Base-by-base conservation (phyloP, 371 early-diverging fungal species). In the Rhizopus delemar region DNA sequence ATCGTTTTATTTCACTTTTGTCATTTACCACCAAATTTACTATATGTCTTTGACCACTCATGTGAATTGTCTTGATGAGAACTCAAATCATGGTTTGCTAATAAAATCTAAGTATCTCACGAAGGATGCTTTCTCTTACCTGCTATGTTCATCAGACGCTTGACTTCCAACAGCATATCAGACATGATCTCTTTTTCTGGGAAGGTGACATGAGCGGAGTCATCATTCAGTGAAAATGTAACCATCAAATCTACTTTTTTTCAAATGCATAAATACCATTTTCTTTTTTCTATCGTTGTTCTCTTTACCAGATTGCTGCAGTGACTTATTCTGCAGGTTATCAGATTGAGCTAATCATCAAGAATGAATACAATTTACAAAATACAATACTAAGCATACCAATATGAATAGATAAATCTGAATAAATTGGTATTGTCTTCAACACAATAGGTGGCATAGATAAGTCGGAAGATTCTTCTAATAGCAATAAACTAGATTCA, bases 401-500 rank as follows among this genome's bases (percentile, higher is more conserved):
- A 31, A 67, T 69, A 16, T 57, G 59, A 29, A 63, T 51, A 16
- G 60, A 64, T 36, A 71, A 56, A 15, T 65, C 57, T 9, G 63
- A 41, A 62, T 58, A 69, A 28, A 75, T 57, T 46, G 75, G 72
- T 8, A 75, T 34, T 0, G 46, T 41, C 31, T 62, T 53, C 32
- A 60, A 49, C 3, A 75, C 55, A 46, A 66, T 39, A 13, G 72
- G 69, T 38, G 71, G 71, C 71, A 68, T 73, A 29, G 72, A 58
- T 39, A 58, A 35, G 4, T 57, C 58, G 16, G 54, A 28, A n/a
- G 65, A 60, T 12, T 66, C 63, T 54, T 69, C 60, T 13, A 70
- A 35, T 32, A 68, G 41, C n/a, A 74, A 38, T 16, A 74, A 33
- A 51, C 71, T 74, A 64, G 9, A 41, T 8, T 8, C 5, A 49